phyloP scores from a whole-genome alignment of 2,329 filamentous ascomycete genomes.

The Chaetomiaceae sp. region DNA sequence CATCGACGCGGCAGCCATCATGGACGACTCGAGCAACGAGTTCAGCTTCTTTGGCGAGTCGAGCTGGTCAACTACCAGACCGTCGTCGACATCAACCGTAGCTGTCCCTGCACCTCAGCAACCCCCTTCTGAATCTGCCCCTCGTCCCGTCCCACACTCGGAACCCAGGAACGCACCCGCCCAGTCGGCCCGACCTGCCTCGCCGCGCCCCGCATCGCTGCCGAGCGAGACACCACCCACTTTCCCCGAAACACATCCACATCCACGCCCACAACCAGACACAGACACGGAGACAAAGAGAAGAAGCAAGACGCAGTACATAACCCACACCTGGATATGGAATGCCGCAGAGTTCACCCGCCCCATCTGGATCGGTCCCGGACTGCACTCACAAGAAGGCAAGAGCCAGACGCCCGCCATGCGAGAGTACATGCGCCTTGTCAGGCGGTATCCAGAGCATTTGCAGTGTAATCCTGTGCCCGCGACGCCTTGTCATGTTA shows the following conservation, averaged over 20 bases:
- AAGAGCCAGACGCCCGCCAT: conserved; percentile 35
- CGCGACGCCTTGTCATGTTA: conserved; percentile 45
- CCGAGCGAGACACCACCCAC: not conserved
- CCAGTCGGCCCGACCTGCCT: conserved; percentile 25
- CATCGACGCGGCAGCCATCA: conserved; percentile 40
- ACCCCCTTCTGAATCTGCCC: too few species aligned
- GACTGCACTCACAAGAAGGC: conserved; percentile 30
- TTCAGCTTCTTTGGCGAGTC: conserved; percentile 45
- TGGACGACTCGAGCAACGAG: conserved; percentile 33
- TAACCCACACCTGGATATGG: conserved; percentile 19
- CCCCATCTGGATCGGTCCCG: conserved; percentile 45
- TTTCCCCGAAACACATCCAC: not conserved
- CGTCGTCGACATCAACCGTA: not conserved
- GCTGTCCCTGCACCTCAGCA: too few species aligned
- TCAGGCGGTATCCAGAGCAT: conserved; percentile 30
- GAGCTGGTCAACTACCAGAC: conserved; percentile 22
- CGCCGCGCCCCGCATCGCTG: conserved; percentile 19
- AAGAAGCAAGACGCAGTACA: not conserved
- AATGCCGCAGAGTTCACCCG: conserved; percentile 29
- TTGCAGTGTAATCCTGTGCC: conserved; percentile 40
- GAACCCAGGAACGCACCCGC: not conserved
- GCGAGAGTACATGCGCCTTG: conserved; percentile 45
- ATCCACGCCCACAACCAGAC: not conserved
- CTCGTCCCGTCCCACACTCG: not conserved
- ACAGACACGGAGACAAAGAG: conserved; percentile 6